Evolutionary conservation across 306 rosid genomes (phyloP), one percentile per base, ranked within the genome.

Genomic region (Acacia crassicarpa): DNA sequence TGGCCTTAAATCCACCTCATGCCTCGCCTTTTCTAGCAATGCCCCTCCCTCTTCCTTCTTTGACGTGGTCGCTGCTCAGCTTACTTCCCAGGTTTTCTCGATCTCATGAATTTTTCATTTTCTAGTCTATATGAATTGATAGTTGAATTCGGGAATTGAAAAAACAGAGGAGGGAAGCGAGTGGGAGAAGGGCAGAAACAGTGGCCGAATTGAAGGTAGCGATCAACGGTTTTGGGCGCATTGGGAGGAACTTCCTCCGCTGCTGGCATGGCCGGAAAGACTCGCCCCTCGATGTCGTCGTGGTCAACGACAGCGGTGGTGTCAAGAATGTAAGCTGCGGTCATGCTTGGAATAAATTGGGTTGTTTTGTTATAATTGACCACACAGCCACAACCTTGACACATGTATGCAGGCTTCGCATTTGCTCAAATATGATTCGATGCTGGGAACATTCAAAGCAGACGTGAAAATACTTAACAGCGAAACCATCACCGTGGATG

Each of bases 181-280:
- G 85, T 78, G 88, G 92, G 63, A 89, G 86, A 59, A 91, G 88
- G 84, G 94, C 92, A 78, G 89, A 92, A 79, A 86, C 97, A 19
- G 97, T 92, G 86, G 99, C 97, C n/a, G 92, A 96, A 89, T 83
- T 96, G 90, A 96, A 96, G 97, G 98, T 96, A 45, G 97, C 97
- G 32, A 93, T 96, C 89, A 96, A 95, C 19, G 99, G 99, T 84
- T 96, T 96, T 79, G 98, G 99, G 67, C 96, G 98, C 63, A 96
- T 92, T 32, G 99, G 99, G 72, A 88, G 99, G 77, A 96, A 96
- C 88, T 96, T 96, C 79, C 97, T 96, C 14, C 91, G 99, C 62
- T 96, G 99, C 90, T 96, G 99, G 99, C 99, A 96, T 51, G 98
- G 97, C 38, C 82, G 99, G 72, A 89, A 92, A 81, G 82, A 96